Conservation (phyloP, 169 alveolate genomes). For the Cryptosporidium baileyi region DNA sequence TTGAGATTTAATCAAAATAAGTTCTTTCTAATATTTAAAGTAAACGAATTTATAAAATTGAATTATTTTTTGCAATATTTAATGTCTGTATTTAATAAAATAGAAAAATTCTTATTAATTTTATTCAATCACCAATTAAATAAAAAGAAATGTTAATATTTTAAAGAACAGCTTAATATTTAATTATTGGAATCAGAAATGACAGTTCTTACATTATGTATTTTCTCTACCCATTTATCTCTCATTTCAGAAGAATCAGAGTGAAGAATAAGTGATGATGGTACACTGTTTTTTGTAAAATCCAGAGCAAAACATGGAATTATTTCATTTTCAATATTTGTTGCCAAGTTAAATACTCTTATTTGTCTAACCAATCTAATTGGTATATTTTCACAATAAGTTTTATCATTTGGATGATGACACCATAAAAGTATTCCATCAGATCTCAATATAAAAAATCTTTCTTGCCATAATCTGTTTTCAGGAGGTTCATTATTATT, state of each 20-base stretch:
- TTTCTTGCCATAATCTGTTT: conserved; percentile 58
- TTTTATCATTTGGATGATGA: conserved; percentile 62
- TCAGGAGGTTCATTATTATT: conserved; percentile 1
- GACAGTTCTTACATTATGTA: conserved; percentile 56
- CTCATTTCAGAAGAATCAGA: conserved; percentile 48
- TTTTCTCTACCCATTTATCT: conserved; percentile 66
- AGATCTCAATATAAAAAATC: conserved; percentile 56
- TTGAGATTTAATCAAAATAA: no score
- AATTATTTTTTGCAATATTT: no score
- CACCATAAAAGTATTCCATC: conserved; percentile 57
- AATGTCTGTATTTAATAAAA: no score
- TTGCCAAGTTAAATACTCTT: conserved; percentile 49
- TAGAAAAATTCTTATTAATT: no score
- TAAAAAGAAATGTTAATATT: no score
- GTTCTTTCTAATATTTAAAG: no score
- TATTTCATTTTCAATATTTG: conserved; percentile 44
- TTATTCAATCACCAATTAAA: no score
- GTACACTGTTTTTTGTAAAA: conserved; percentile 40
- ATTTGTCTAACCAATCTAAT: conserved; percentile 57
- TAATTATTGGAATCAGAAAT: conserved; percentile 18
- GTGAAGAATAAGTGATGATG: conserved; percentile 46
- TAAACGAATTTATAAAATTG: no score
- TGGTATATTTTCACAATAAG: conserved; percentile 32
- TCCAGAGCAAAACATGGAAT: conserved; percentile 61
- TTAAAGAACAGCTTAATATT: no score